These are phyloP conservation scores for Colletotrichum sp. DNA, from an alignment of 2,329 filamentous ascomycete species.

Conservation along the genomic window DNA sequence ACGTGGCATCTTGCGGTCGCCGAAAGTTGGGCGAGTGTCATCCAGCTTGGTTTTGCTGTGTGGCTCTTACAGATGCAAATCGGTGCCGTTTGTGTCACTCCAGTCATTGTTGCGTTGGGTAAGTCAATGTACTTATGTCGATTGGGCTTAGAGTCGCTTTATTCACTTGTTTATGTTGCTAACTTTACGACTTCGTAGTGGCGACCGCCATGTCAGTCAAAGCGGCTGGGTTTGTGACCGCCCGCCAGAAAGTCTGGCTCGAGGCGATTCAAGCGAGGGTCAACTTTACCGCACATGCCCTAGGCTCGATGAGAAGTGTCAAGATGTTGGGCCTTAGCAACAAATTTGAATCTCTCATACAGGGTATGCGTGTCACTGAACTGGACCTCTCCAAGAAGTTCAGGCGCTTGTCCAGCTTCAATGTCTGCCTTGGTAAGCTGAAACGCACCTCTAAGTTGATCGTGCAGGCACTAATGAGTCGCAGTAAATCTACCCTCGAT, in stretches of 20 bases:
- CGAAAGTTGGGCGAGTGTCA: not conserved
- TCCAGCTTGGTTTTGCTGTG: slow-evolving; percentile 5
- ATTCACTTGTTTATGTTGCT: not conserved
- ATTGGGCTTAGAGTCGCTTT: not conserved
- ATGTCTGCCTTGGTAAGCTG: slow-evolving; percentile 4
- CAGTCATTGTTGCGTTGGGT: not conserved
- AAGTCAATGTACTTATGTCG: not conserved
- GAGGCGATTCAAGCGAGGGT: slow-evolving; percentile 31
- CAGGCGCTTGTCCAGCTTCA: slow-evolving; percentile 31
- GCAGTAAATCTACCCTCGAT: slow-evolving; percentile 1
- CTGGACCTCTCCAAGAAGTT: slow-evolving; percentile 39
- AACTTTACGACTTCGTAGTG: not conserved
- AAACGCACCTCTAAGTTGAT: not conserved
- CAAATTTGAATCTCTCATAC: slow-evolving; percentile 34
- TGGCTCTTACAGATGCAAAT: slow-evolving; percentile 1
- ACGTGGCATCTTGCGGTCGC: not conserved
- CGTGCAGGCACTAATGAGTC: not conserved
- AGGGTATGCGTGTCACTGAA: slow-evolving; percentile 39
- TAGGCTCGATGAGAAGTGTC: not conserved
- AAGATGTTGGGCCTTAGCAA: slow-evolving; percentile 18
- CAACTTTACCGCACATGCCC: not conserved
- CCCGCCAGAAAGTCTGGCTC: slow-evolving; percentile 43
- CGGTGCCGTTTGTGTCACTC: not conserved
- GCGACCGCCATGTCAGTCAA: not conserved
- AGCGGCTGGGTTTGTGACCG: slow-evolving; percentile 1